Evolutionary conservation across 2,329 filamentous ascomycete species (phyloP), one percentile per base, ranked within the genome.

Genomic region (Trichoderma aggressivum): DNA sequence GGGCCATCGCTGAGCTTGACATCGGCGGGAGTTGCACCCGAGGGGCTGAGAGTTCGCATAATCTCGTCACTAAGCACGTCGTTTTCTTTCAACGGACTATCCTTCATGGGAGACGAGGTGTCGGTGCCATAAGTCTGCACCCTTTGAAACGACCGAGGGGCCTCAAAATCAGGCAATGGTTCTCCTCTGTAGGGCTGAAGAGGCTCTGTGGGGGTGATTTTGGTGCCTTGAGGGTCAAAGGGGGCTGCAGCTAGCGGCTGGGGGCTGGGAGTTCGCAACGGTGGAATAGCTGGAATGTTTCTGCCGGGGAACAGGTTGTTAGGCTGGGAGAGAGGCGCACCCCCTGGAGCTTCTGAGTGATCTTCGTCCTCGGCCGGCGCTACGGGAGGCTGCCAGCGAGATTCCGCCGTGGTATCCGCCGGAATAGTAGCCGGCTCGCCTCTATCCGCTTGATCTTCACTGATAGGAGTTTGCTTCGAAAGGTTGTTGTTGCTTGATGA

Each of bases 21-120:
- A 1, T 76, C 70, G 7, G 72, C 55, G 47, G 76, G 56, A 34
- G 59, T 73, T 18, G 72, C 71, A 16, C 80, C 81, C 14, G 82
- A 78, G 0, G 90, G 86, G 69, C 86, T 90, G 2, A 94, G 82
- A 55, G 89, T 92, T 71, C 88, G 89, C 67, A 93, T 89, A 69
- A 94, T 94, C 75, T 94, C 92, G 72, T 93, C 90, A 32, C 89
- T 86, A 60, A 94, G 79, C 70, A 87, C 85, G 74, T 94, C 92
- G 75, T 88, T 94, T 76, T 94, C 91, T 74, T 90, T 88, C 71
- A 90, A 84, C 0, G 34, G 88, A 76, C 88, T 94, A 75, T 94
- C 91, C 74, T 90, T 88, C 71, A 90, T 83, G 16, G 34, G 85
- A 0, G 86, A 85, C 8, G 85, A 84, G 11, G 84, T 84, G 11